phyloP scores from a whole-genome alignment of 768 basidiomycete genomes.

The Tricholoma matsutake region DNA sequence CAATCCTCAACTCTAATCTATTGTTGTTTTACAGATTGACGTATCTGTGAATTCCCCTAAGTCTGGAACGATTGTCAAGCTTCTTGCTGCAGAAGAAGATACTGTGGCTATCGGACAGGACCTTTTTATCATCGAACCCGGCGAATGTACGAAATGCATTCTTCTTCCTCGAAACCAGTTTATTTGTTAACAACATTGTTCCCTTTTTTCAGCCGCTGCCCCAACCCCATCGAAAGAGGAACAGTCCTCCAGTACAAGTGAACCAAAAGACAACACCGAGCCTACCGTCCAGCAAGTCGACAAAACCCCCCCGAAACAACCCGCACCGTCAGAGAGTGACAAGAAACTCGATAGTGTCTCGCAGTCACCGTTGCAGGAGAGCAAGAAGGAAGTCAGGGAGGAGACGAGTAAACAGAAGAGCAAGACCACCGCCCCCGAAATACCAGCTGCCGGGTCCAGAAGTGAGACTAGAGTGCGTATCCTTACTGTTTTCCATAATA shows the following conservation, averaged over 20 bases:
- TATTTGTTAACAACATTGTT: background rate
- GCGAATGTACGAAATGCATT: constrained; percentile 37
- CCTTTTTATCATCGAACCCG: constrained; percentile 86
- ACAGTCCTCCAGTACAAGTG: constrained; percentile 23
- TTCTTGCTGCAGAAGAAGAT: constrained; percentile 88
- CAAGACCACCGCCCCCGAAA: constrained; percentile 24
- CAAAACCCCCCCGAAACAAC: constrained; percentile 43
- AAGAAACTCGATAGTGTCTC: constrained; percentile 22
- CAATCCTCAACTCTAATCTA: constrained; percentile 5
- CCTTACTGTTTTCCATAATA: background rate
- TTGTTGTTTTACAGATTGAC: constrained; percentile 65
- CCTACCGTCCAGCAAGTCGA: constrained; percentile 48
- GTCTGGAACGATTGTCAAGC: constrained; percentile 83
- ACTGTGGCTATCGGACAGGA: constrained; percentile 96
- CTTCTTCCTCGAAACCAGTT: background rate
- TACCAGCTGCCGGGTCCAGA: constrained; percentile 48
- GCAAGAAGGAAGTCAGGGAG: constrained; percentile 35
- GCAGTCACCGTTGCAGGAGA: constrained; percentile 23
- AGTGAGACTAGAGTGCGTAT: constrained; percentile 78
- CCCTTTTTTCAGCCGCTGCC: constrained; percentile 19
- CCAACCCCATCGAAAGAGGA: constrained; percentile 34
- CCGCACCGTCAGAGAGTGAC: constrained; percentile 36
- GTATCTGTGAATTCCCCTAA: constrained; percentile 93
- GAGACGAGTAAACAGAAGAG: constrained; percentile 28
- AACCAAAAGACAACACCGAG: constrained; percentile 39